Conservation (phyloP, 176 grass and related monocot species). For the Neostapfia colusana region DNA sequence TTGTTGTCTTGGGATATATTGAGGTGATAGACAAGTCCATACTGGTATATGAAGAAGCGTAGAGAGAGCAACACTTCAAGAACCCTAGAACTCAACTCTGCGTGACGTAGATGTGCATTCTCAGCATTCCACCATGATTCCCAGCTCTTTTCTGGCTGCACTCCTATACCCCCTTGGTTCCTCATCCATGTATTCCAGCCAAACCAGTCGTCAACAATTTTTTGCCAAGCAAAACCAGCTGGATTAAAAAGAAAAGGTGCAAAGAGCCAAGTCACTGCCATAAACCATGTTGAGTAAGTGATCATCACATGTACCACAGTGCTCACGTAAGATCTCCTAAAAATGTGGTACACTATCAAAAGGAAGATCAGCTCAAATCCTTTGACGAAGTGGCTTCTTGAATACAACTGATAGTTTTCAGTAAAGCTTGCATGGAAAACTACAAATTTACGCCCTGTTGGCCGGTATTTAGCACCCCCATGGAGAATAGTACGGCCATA, state of each 20-base stretch:
- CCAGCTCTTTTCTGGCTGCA: conserved; percentile 93
- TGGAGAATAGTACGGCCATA: conserved; percentile 93
- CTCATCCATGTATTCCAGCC: conserved; percentile 95
- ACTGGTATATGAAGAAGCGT: conserved; percentile 95
- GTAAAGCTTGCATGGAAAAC: conserved; percentile 89
- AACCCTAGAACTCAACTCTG: conserved; percentile 71
- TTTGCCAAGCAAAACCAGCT: conserved; percentile 80
- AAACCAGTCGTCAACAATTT: conserved; percentile 89
- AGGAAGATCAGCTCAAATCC: conserved; percentile 89
- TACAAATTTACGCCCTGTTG: conserved; percentile 89
- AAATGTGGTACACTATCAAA: conserved; percentile 78
- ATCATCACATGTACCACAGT: conserved; percentile 71
- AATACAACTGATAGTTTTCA: conserved; percentile 93
- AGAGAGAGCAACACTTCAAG: conserved; percentile 79
- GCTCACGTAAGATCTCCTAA: conserved; percentile 68
- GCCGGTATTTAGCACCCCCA: conserved; percentile 83
- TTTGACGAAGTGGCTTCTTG: conserved; percentile 93
- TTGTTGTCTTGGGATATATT: conserved; percentile 88
- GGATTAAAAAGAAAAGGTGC: conserved; percentile 96
- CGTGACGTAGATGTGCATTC: conserved; percentile 79
- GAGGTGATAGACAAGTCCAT: conserved; percentile 93
- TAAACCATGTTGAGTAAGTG: conserved; percentile 95
- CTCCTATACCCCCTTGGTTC: conserved; percentile 80
- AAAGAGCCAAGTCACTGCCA: conserved; percentile 88
- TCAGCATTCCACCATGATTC: conserved; percentile 96